Evolutionary conservation across 202 grass and related monocot species (phyloP), one percentile per base, ranked within the genome.

Genomic region (Musa balbisiana): DNA sequence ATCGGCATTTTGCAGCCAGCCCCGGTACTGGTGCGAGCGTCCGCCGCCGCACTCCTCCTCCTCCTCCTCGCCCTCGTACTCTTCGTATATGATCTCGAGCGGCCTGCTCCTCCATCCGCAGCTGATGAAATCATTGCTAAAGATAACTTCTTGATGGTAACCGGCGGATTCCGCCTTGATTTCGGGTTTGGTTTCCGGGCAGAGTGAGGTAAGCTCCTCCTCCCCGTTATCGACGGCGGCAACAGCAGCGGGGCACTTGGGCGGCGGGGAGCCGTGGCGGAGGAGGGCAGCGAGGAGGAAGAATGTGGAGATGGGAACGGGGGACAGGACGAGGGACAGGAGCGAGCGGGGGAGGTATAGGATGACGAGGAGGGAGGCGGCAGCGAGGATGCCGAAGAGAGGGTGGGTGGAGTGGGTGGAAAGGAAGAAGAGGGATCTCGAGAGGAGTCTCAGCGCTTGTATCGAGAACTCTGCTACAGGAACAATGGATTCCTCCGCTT

Each of bases 21-120:
- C 10, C 53, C 12, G 16, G 27, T 69, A 49, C 16, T 19, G 26
- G 26, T 11, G 25, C 14, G 17, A 49, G 17, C 52, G 22, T 12
- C 71, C 3, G 51, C 52, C 71, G 5, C 24, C 50, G 69, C 62
- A 0, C 1, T 68, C 75, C 58, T 85, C 78, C 0, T 72, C 65
- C 53, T 77, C 85, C 50, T 83, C 81, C 17, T n/a, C n/a, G n/a
- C 81, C 83, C 85, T 92, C 94, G 84, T 88, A 90, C 72, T 98
- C 94, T 82, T 98, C 94, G 80, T 92, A 90, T 82, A 98, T 98
- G 26, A 92, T 84, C 85, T 98, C 94, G 71, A 98, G 78, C 2
- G 82, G 77, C 23, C 77, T 84, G 74, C 83, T 86, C 12, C 82
- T 84, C 50, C 43, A 76, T 55, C 76, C 84, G 88, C 90, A 92